Base-by-base conservation (phyloP, 768 basidiomycete species). In the Tricholoma hemisulphureum region DNA sequence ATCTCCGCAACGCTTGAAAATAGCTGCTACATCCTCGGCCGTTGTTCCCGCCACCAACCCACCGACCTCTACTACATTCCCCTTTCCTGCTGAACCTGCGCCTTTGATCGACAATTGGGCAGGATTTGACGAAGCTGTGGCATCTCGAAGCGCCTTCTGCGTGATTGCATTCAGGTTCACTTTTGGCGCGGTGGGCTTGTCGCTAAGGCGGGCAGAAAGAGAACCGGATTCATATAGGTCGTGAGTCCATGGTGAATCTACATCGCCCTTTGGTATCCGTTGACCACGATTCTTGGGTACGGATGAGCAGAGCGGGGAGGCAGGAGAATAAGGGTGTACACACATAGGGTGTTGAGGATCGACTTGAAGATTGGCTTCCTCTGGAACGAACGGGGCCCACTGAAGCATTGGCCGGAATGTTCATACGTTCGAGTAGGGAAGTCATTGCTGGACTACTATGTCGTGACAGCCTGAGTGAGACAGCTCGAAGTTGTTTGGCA, bases 1-100 rank as follows among this genome's bases (percentile, higher is more conserved):
- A 18, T 82, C 73, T 6, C 89, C 89, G 63, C 91, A 91, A 21
- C 87, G 84, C 61, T 87, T 86, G 79, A 94, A 94, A 55, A 93
- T 93, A 23, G 91, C 89, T 67, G 85, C 83, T 49, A 94, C 91
- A 69, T 94, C 92, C 14, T 88, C 91, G 14, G 88, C 80, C 7
- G 88, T 92, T 23, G 92, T 93, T 1, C 91, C 92, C 10, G 73
- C 73, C 9, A 87, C 88, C 21, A 94, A 72, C 3, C 89, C 90
- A 3, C 83, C 77, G 21, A 94, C 86, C 67, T 91, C 83, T 0
- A 94, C 84, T 32, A 88, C 83, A 62, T 89, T 90, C 14, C 85
- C 84, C 37, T 79, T 72, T 24, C 70, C 63, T 1, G 75, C 62
- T 23, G 67, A 61, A 45, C 83, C 78, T 8, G 89, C 89, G 13